Evolutionary conservation across 1,284 basidiomycete genomes (phyloP).

Genomic region (Boletellus deceptivus): DNA sequence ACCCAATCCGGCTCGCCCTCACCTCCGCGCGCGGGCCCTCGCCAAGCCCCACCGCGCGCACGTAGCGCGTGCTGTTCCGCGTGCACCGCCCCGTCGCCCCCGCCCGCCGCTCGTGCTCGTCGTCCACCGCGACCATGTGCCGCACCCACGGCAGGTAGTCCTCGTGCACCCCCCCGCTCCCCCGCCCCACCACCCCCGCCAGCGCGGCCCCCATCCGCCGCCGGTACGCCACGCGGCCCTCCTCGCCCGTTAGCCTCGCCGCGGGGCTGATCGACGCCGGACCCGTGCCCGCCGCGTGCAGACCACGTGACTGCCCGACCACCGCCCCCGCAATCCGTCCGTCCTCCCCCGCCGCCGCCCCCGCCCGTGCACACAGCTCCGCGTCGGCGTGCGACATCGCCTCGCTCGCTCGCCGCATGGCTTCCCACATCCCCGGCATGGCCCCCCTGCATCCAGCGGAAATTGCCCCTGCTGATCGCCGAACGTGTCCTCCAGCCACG

Average conservation of each 20-base stretch:
- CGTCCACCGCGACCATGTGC: conserved; percentile 68
- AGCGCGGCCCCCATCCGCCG: conserved; percentile 43
- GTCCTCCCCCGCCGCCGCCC: conserved; percentile 38
- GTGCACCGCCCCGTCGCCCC: conserved; percentile 42
- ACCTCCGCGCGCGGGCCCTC: conserved; percentile 35
- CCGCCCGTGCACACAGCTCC: conserved; percentile 22
- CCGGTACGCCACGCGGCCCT: conserved; percentile 45
- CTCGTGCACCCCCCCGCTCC: conserved; percentile 45
- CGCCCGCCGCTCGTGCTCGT: conserved; percentile 41
- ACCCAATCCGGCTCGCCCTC: conserved; percentile 19
- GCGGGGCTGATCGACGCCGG: conserved; percentile 35
- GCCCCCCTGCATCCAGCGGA: conserved; percentile 32
- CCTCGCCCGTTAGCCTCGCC: conserved; percentile 29
- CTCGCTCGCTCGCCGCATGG: conserved; percentile 39
- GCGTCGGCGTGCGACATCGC: conserved; percentile 57
- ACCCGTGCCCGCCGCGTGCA: conserved; percentile 32
- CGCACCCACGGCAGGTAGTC: conserved; percentile 76
- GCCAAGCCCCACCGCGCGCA: conserved; percentile 42
- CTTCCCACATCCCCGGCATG: conserved; percentile 23
- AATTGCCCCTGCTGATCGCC: conserved; percentile 34
- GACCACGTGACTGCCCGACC: conserved; percentile 46
- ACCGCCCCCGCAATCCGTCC: conserved; percentile 46
- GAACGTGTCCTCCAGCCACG: conserved; percentile 29
- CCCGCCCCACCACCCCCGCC: conserved; percentile 33
- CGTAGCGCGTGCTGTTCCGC: conserved; percentile 52